Evolutionary conservation across 257 asterid species (phyloP).

Genomic region (Petunia axillaris): DNA sequence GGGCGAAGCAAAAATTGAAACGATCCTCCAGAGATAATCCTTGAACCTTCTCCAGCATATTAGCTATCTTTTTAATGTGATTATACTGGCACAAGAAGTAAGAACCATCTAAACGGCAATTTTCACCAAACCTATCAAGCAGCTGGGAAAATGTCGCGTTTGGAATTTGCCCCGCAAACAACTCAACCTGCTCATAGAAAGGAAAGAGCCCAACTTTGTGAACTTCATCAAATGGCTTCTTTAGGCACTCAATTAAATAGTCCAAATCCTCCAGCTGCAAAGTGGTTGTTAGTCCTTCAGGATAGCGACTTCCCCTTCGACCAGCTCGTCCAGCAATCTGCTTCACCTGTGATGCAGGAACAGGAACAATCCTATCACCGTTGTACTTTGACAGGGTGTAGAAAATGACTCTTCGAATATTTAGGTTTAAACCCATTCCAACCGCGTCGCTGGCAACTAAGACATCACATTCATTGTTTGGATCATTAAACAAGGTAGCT

Average conservation of each 20-base stretch:
- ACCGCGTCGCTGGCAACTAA: constrained; percentile 97
- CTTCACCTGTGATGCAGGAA: constrained; percentile 89
- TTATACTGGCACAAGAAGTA: constrained; percentile 78
- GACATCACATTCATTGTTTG: constrained; percentile 68
- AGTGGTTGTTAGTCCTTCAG: constrained; percentile 90
- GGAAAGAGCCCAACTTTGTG: constrained; percentile 93
- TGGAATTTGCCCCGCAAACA: constrained; percentile 79
- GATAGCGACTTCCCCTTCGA: constrained; percentile 89
- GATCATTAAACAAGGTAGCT: constrained; percentile 80
- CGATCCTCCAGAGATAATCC: constrained; percentile 87
- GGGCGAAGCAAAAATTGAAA: constrained; percentile 93
- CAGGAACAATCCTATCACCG: constrained; percentile 82
- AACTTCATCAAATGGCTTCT: constrained; percentile 84
- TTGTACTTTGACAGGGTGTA: constrained; percentile 72
- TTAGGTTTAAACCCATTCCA: constrained; percentile 96
- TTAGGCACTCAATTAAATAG: constrained; percentile 77
- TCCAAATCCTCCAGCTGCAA: constrained; percentile 75
- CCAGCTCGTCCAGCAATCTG: constrained; percentile 99
- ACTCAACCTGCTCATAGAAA: constrained; percentile 86
- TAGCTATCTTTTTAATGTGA: constrained; percentile 79
- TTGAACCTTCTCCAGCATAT: constrained; percentile 75
- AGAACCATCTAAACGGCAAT: constrained; percentile 71
- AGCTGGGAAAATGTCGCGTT: constrained; percentile 55
- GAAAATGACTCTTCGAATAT: constrained; percentile 78
- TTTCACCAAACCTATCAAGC: constrained; percentile 78